Evolutionary conservation across 306 rosid genomes (phyloP).

Genomic region (Quercus aquifolioides): DNA sequence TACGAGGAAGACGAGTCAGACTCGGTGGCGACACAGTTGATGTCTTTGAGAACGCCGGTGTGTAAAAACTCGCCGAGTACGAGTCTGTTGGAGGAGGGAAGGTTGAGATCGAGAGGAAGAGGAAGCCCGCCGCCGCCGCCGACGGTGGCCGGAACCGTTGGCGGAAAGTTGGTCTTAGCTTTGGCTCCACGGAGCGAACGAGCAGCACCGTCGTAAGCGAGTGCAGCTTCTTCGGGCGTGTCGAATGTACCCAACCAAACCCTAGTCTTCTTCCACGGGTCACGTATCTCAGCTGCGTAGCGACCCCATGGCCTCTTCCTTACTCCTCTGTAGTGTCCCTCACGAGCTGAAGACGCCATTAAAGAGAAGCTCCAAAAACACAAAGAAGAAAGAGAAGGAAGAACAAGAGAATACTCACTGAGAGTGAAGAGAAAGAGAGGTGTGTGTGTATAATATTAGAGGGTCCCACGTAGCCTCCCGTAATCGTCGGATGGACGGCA

Average conservation of each 20-base stretch:
- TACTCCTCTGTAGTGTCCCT: constrained; percentile 85
- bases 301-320: constrained; percentile 98
- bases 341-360: constrained; percentile 61
- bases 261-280: constrained; percentile 94
- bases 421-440: background rate
- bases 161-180: constrained; percentile 86
- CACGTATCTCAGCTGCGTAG: constrained; percentile 95
- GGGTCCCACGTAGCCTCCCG: constrained; percentile 87
- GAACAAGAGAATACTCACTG: background rate
- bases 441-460: background rate
- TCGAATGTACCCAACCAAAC: constrained; percentile 98
- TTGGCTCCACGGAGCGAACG: constrained; percentile 86
- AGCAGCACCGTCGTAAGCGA: constrained; percentile 98
- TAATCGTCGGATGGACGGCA: constrained; percentile 88
- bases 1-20: constrained; percentile 20
- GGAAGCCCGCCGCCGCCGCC: background rate
- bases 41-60: constrained; percentile 42
- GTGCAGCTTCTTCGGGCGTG: constrained; percentile 91
- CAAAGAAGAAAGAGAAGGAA: background rate
- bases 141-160: constrained; percentile 24
- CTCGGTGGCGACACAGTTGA: background rate
- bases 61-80: constrained; percentile 62
- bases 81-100: constrained; percentile 44
- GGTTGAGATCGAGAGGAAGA: constrained; percentile 64
- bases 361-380: background rate